A percentile compares a stretch with the other conserved stretches of the same genome.
These are phyloP conservation scores for Lasiodiplodia citricola DNA, from an alignment of 2,329 filamentous ascomycete genomes.

Conservation along the genomic window DNA sequence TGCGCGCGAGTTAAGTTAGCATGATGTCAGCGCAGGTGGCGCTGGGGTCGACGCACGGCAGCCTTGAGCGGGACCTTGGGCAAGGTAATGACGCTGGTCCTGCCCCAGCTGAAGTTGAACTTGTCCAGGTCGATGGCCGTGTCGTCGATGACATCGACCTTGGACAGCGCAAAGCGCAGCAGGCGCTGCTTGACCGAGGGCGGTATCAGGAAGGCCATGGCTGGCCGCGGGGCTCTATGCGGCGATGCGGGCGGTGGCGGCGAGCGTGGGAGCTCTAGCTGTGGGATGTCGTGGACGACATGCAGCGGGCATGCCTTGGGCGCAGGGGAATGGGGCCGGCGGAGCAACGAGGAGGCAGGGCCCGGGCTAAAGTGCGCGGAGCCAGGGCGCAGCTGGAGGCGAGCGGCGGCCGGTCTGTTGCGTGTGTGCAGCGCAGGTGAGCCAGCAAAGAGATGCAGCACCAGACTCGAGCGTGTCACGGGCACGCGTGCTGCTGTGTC, in stretches of 20 bases:
- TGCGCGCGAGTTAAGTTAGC: slow-evolving; percentile 46
- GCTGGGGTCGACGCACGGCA: slow-evolving; percentile 60
- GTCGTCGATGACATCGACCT: slow-evolving; percentile 85
- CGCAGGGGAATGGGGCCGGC: not conserved
- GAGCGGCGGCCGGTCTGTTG: not conserved
- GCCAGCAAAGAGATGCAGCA: slow-evolving; percentile 21
- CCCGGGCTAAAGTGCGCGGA: not conserved
- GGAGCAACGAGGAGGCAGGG: not conserved
- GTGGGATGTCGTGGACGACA: slow-evolving; percentile 17
- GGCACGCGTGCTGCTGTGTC: slow-evolving; percentile 20
- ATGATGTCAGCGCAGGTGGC: slow-evolving; percentile 15
- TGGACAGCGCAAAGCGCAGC: slow-evolving; percentile 82
- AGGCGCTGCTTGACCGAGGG: slow-evolving; percentile 85
- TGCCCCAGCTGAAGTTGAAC: slow-evolving; percentile 83
- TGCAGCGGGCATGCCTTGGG: not conserved
- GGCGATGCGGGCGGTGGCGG: slow-evolving; percentile 23
- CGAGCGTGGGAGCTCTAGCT: slow-evolving; percentile 16
- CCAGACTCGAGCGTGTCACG: slow-evolving; percentile 17
- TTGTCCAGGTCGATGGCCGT: slow-evolving; percentile 84
- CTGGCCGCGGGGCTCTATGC: not conserved
- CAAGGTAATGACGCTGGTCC: slow-evolving; percentile 82
- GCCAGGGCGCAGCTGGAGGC: not conserved
- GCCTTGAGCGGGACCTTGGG: slow-evolving; percentile 82
- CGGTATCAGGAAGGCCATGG: slow-evolving; percentile 73
- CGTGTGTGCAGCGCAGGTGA: slow-evolving; percentile 15